Conservation (phyloP, 345 rosid genomes). For the Noccaea bulbosa region DNA sequence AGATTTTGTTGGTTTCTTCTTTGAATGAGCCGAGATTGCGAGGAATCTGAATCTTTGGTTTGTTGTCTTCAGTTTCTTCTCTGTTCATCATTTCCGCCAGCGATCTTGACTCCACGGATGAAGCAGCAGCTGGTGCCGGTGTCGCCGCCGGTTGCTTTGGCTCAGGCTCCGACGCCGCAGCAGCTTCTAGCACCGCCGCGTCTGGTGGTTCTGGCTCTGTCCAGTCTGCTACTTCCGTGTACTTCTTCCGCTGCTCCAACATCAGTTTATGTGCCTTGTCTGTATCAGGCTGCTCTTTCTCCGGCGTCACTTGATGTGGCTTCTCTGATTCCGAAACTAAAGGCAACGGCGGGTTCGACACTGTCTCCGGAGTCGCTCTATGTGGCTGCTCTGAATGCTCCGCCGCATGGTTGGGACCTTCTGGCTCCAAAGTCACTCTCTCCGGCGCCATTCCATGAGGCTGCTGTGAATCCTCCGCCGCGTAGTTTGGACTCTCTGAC, state of each 20-base stretch:
- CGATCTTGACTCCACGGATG: slow-evolving; percentile 41
- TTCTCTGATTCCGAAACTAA: background rate
- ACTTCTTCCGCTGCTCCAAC: slow-evolving; percentile 35
- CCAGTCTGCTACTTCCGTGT: slow-evolving; percentile 42
- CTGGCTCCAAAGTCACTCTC: background rate
- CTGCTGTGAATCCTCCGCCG: slow-evolving; percentile 17
- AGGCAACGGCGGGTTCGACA: background rate
- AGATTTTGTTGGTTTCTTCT: slow-evolving; percentile 64
- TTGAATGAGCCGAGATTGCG: slow-evolving; percentile 58
- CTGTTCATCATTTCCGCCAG: slow-evolving; percentile 53
- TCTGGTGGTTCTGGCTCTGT: slow-evolving; percentile 46
- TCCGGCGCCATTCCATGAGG: background rate
- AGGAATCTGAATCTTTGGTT: slow-evolving; percentile 46
- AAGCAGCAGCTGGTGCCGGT: background rate
- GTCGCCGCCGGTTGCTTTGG: slow-evolving; percentile 20
- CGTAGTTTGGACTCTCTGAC: background rate
- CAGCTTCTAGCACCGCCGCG: slow-evolving; percentile 42
- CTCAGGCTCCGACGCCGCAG: slow-evolving; percentile 36
- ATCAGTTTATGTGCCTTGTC: slow-evolving; percentile 21
- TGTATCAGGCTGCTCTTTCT: slow-evolving; percentile 12
- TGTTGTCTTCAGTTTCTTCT: slow-evolving; percentile 48
- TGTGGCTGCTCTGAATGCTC: slow-evolving; percentile 16
- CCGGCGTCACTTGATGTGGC: background rate
- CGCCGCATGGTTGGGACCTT: background rate
- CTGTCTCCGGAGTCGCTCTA: background rate